Conservation (phyloP, 805 yeast genomes). For the Candida adriatica region DNA sequence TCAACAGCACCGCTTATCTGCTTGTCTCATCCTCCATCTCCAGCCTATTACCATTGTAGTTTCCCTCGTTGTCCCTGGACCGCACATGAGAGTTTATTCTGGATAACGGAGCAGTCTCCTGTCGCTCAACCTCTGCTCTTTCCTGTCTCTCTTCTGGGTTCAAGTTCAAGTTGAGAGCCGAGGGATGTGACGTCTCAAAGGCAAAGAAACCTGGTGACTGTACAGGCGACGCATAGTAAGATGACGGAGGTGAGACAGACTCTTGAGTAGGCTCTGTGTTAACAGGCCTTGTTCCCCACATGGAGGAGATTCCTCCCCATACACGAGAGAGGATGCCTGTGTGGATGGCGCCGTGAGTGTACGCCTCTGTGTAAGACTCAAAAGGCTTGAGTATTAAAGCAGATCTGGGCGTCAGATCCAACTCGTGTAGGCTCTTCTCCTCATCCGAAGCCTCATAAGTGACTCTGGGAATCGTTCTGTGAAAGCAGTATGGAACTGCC, state of each 20-base stretch:
- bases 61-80: constrained; percentile 32
- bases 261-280: constrained; percentile 2
- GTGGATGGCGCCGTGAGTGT: constrained; percentile 12
- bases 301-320: constrained; percentile 27
- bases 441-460: constrained; percentile 62
- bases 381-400: constrained; percentile 68
- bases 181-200: constrained; percentile 15
- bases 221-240: constrained; percentile 25
- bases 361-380: constrained; percentile 24
- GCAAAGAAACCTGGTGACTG: constrained; percentile 16
- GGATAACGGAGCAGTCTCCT: constrained; percentile 9
- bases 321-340: constrained; percentile 27
- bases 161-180: constrained; percentile 17
- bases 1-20: no score
- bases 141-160: constrained; percentile 8
- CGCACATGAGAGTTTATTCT: constrained; percentile 18
- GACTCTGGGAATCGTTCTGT: constrained; percentile 51
- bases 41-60: constrained; percentile 53
- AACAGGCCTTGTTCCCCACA: constrained; percentile 24
- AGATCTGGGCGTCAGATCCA: constrained; percentile 66
- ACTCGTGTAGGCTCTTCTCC: constrained; percentile 39
- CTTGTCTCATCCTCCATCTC: constrained; percentile 43
- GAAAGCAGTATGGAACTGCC: constrained; percentile 37
- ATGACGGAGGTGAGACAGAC: constrained; percentile 13
- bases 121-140: constrained; percentile 1